Evolutionary conservation across 208 protist genomes (phyloP), one percentile per base, ranked within the genome.

Genomic region (Herpetomonas samuelpessoai): DNA sequence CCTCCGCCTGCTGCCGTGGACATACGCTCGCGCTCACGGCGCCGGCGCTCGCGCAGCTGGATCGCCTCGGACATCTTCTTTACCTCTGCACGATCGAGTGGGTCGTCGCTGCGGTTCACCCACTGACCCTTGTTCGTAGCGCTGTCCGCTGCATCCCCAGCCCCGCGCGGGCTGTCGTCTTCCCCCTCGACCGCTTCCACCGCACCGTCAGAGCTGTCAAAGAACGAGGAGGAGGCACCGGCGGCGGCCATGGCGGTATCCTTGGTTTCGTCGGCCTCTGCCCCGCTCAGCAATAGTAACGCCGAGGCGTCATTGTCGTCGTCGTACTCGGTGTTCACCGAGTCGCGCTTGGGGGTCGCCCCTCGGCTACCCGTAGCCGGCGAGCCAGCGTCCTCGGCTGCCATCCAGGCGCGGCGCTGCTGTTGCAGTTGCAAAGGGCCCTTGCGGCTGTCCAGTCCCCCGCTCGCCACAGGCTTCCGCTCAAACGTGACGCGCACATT

Each of bases 41-140:
- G 69, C 18, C 68, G 41, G n/a, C 44, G 47, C 49, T 83, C 73
- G 0, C 79, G 71, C 12, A 54, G 44, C 25, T 77, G 30, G 1
- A 90, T 67, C 22, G 68, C 28, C 24, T 65, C 70, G 1, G 83
- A 79, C 65, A 90, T 76, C 25, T 61, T 51, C 68, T 90, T 90
- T 29, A 90, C 76, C 55, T 90, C 79, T 7, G 79, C 79, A 10
- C 83, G 76, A 19, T 55, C 52, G 44, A 90, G 71, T 29, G 83
- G 83, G 18, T 84, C 83, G 58, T 67, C 68, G 38, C 38, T 0
- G 57, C 60, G 0, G 46, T 27, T 29, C 26, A 38, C 57, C 22
- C 24, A 35, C 2, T 7, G 12, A 1, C 27, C 57, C 18, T 58
- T 67, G n/a, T 70, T 67, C 27, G 60, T 55, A 14, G 44, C 65